Evolutionary conservation across 2,329 filamentous ascomycete species (phyloP).

Genomic region (Cryphonectria carpinicola): DNA sequence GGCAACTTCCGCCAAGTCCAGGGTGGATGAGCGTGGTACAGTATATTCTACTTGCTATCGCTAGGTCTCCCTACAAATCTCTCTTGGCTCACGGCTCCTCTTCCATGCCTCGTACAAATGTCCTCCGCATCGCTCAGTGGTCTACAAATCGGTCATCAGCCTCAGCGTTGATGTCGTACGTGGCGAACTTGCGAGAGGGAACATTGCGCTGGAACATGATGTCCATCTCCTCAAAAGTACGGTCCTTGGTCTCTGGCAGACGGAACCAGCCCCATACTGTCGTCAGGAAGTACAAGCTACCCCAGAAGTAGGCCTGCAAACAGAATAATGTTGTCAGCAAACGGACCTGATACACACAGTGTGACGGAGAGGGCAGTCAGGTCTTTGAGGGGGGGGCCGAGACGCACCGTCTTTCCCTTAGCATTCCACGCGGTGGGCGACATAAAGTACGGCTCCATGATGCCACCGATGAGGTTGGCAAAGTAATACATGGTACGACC

Average conservation of each 20-base stretch:
- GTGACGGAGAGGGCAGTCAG: fast-evolving
- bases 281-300: conserved; percentile 41
- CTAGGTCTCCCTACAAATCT: neutral
- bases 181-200: conserved; percentile 40
- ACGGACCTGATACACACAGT: too few species aligned
- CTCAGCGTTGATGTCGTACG: conserved; percentile 33
- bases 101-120: neutral
- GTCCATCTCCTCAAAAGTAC: conserved; percentile 51
- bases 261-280: conserved; percentile 48
- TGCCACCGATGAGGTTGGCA: conserved; percentile 46
- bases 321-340: neutral
- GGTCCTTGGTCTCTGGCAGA: conserved; percentile 49
- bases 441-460: conserved; percentile 44
- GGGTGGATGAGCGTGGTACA: neutral
- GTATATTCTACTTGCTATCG: neutral
- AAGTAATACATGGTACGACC: conserved; percentile 47
- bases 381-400: too few species aligned
- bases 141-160: conserved; percentile 25
- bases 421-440: conserved; percentile 46
- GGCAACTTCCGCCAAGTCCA: neutral
- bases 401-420: conserved; percentile 44
- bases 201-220: conserved; percentile 42
- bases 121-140: neutral
- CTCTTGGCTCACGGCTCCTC: neutral
- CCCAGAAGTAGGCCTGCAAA: conserved; percentile 49